phyloP scores from a whole-genome alignment of 495 filamentous ascomycete species.

The Neurospora cerealis region DNA sequence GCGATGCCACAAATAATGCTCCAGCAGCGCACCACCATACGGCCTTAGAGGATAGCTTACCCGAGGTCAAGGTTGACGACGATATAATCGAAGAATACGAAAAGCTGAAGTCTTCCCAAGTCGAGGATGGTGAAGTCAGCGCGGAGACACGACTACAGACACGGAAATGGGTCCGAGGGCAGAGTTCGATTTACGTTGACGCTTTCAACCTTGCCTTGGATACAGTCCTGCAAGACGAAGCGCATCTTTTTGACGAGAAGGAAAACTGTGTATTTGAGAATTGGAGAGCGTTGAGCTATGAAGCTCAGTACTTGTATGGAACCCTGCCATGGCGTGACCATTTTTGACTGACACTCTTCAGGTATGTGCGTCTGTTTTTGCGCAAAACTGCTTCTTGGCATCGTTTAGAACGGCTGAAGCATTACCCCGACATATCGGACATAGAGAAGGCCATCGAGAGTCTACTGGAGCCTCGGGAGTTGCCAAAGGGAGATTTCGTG shows the following conservation, averaged over 20 bases:
- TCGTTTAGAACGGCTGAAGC: constrained; percentile 63
- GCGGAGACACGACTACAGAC: constrained; percentile 24
- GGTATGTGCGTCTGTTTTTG: constrained; percentile 86
- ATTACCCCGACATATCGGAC: constrained; percentile 76
- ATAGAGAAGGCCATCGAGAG: constrained; percentile 50
- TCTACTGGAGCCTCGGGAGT: constrained; percentile 28
- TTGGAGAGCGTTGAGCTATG: constrained; percentile 69
- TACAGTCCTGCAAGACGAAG: constrained; percentile 83
- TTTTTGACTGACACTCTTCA: constrained; percentile 13
- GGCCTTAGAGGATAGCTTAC: constrained; percentile 69
- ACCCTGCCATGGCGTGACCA: background rate
- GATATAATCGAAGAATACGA: constrained; percentile 79
- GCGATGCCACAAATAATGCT: constrained; percentile 17
- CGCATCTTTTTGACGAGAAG: constrained; percentile 72
- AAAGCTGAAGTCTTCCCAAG: constrained; percentile 35
- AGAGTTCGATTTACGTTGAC: constrained; percentile 91
- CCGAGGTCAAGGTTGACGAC: constrained; percentile 53
- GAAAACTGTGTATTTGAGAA: constrained; percentile 69
- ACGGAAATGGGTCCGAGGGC: constrained; percentile 38
- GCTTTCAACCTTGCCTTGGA: constrained; percentile 91
- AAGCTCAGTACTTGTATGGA: constrained; percentile 81
- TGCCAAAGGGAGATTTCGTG: constrained; percentile 3
- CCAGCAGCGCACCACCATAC: constrained; percentile 33
- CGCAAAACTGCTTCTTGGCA: constrained; percentile 95
- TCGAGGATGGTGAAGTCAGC: constrained; percentile 29